phyloP scores from a whole-genome alignment of 805 yeast species.

The Teunomyces panamensis region DNA sequence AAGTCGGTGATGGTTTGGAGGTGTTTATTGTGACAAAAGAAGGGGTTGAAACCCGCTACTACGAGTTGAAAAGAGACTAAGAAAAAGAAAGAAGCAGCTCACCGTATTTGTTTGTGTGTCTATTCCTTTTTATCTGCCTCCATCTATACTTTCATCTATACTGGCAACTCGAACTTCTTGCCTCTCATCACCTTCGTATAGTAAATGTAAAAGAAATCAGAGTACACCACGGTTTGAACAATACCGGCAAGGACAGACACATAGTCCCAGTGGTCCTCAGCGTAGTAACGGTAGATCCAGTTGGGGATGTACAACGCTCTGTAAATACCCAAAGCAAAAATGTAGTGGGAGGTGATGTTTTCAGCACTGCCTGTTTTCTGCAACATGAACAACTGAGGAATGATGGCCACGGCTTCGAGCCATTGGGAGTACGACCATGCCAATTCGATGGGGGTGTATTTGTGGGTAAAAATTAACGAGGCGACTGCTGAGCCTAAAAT shows the following conservation, averaged over 20 bases:
- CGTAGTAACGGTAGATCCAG: conserved; percentile 84
- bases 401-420: conserved; percentile 88
- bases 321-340: conserved; percentile 89
- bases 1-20: conserved; percentile 96
- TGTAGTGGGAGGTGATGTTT: conserved; percentile 84
- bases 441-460: conserved; percentile 59
- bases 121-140: too few species aligned
- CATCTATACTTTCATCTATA: conserved; percentile 14
- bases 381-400: conserved; percentile 89
- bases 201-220: conserved; percentile 94
- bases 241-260: conserved; percentile 77
- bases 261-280: conserved; percentile 63
- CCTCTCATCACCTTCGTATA: conserved; percentile 77
- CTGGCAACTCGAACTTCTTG: conserved; percentile 71
- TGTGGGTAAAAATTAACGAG: conserved; percentile 61
- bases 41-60: conserved; percentile 81
- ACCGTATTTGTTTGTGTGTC: too few species aligned
- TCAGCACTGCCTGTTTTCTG: conserved; percentile 89
- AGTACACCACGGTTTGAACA: conserved; percentile 81
- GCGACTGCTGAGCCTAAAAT: conserved; percentile 56
- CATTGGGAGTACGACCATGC: conserved; percentile 89
- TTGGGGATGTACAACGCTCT: conserved; percentile 89
- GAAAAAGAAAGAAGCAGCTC: too few species aligned
- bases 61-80: conserved; percentile 84
- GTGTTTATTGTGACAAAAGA: conserved; percentile 88